phyloP scores from a whole-genome alignment of 2,329 filamentous ascomycete genomes.

The Beauveria rudraprayagi region DNA sequence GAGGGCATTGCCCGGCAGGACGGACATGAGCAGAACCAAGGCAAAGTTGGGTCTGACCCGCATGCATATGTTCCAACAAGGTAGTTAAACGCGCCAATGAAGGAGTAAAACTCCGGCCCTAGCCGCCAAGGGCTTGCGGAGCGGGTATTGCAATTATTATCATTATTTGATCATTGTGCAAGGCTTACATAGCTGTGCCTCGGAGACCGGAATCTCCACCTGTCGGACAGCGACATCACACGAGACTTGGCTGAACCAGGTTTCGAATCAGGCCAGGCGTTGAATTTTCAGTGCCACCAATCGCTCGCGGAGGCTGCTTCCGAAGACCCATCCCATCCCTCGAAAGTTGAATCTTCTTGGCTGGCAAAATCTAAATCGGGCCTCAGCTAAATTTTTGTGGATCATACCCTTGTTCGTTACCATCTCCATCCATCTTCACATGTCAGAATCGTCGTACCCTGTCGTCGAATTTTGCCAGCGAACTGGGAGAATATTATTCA shows the following conservation, averaged over 20 bases:
- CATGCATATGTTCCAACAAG: neutral
- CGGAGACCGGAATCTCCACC: neutral
- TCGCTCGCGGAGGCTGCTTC: slow-evolving; percentile 3
- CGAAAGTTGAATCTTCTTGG: neutral
- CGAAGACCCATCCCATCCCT: slow-evolving; percentile 4
- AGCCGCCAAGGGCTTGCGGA: neutral
- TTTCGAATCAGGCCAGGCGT: slow-evolving; percentile 4
- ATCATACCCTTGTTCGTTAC: neutral
- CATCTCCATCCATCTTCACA: slow-evolving; percentile 8
- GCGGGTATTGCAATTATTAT: neutral
- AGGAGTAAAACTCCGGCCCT: neutral
- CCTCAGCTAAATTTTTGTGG: slow-evolving; percentile 5
- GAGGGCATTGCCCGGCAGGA: neutral
- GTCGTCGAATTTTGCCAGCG: neutral
- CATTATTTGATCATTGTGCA: neutral
- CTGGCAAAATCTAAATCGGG: slow-evolving; percentile 10
- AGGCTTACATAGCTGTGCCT: neutral
- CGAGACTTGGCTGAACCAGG: neutral
- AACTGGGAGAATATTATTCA: neutral
- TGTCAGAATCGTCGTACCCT: neutral
- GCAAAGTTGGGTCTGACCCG: neutral
- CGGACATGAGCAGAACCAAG: neutral
- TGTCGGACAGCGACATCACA: neutral
- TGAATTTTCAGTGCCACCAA: neutral
- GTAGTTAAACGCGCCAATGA: neutral